Evolutionary conservation across 768 basidiomycete genomes (phyloP), one percentile per base, ranked within the genome.

Genomic region (Amanita polypyramis): DNA sequence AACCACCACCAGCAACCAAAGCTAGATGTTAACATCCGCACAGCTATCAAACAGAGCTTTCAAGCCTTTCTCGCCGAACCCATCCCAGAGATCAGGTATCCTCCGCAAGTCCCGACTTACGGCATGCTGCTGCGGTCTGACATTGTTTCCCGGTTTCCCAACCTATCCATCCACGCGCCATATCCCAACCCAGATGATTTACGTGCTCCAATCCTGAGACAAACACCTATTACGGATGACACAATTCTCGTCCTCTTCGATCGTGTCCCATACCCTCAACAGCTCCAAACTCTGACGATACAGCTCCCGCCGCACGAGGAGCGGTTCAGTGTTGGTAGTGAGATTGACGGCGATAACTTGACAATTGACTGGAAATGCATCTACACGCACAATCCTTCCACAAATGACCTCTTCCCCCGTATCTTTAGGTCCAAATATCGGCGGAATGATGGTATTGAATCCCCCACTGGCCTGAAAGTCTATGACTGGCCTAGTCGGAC

Each of bases 1-100:
- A 47, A 47, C n/a, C 46, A 47, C 38, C 34, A 35, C 34, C 34
- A 35, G 12, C 34, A 35, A n/a, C 34, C 34, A 35, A n/a, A 35
- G 34, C 38, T 47, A 38, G 46, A 47, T 37, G 29, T 25, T 21
- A 39, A 47, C 20, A 27, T 37, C 7, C 46, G 46, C 14, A 5
- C 1, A 32, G 46, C 46, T 17, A 47, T 47, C 19, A 47, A 47
- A 17, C 20, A 47, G 21, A 19, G 35, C 14, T 17, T 37, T 14
- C 35, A 38, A 10, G 35, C 35, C 20, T 5, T 47, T 35, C 21
- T 14, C 8, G 8, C 35, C 10, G 35, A 39, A 12, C 12, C 38
- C 29, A 34, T 36, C 17, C 20, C 34, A 10, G 25, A 27, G 14
- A 21, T 47, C 10, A 38, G 38, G 36, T 32, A 47, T 38, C 46